phyloP scores from a whole-genome alignment of 139 green algal species.

The Auxenochlorella protothecoides region DNA sequence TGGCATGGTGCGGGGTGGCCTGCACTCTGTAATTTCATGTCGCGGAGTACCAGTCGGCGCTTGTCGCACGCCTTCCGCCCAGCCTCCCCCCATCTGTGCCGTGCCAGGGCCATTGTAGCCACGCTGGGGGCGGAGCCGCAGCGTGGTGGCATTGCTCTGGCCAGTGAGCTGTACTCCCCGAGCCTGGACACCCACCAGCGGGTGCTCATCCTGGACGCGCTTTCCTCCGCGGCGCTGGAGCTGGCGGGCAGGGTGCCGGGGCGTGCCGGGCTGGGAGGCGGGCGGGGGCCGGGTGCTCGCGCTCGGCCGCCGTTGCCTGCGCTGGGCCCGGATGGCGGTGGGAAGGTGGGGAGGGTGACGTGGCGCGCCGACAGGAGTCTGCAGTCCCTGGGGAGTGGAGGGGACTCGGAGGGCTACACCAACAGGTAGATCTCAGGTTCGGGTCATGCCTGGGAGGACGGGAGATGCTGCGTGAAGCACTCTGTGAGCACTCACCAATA shows the following conservation, averaged over 20 bases:
- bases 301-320: slow-evolving; percentile 9
- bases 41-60: background rate
- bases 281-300: background rate
- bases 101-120: slow-evolving; percentile 34
- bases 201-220: slow-evolving; percentile 50
- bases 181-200: slow-evolving; percentile 57
- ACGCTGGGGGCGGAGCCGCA: slow-evolving; percentile 34
- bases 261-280: background rate
- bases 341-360: slow-evolving; percentile 8
- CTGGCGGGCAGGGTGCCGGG: slow-evolving; percentile 10
- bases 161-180: slow-evolving; percentile 55
- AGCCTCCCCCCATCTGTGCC: background rate
- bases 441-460: too few species aligned
- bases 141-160: slow-evolving; percentile 34
- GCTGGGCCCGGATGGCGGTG: background rate
- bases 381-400: background rate
- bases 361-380: slow-evolving; percentile 4
- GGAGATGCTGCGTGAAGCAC: too few species aligned
- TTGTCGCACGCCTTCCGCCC: background rate
- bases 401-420: too few species aligned
- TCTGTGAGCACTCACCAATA: too few species aligned
- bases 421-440: too few species aligned
- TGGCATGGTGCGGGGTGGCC: background rate
- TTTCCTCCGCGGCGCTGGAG: slow-evolving; percentile 40
- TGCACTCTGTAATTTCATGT: background rate